Evolutionary conservation across 495 filamentous ascomycete species (phyloP), one percentile per base, ranked within the genome.

Genomic region (Letharia columbiana): DNA sequence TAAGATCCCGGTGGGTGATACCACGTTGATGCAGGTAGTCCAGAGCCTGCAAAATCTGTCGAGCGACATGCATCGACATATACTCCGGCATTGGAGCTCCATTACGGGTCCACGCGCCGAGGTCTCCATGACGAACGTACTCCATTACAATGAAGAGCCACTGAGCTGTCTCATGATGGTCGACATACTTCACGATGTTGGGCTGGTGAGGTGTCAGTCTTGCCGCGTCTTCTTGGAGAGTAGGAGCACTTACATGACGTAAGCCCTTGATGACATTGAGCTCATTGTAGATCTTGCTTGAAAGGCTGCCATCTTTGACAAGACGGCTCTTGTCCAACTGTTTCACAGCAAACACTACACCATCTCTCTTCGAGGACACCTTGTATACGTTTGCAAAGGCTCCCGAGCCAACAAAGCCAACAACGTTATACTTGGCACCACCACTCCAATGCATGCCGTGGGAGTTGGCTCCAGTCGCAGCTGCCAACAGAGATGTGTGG

Each of bases 111-210:
- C 90, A 86, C 39, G 82, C 83, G 18, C 86, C 87, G n/a, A 98
- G 77, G 73, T 98, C 94, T 37, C 94, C 94, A 41, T 83, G 82
- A 35, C 84, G 82, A n/a, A 98, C 84, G 72, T 83, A 96, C 71
- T 98, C 94, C 95, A 98, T 97, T 73, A 96, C 89, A 74, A 98
- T 95, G 71, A 95, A 93, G 18, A 96, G 82, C 71, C 91, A 84
- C 35, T 86, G 77, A 7, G 85, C 81, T 73, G 88, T 85, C 68
- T 96, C 91, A 63, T 91, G 81, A 72, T 92, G 87, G 65, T 94
- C 90, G 61, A 94, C 84, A 70, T 91, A 98, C 71, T 90, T 81
- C 31, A 98, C 92, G 68, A 98, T 92, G 70, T 98, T 94, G 4
- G 87, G 83, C 90, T 94, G 66, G n/a, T 17, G 28, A 59, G 39